A percentile compares a stretch with the other conserved stretches of the same genome.
Evolutionary conservation across 257 asterid species (phyloP).

Genomic region (Solanum peruvianum): DNA sequence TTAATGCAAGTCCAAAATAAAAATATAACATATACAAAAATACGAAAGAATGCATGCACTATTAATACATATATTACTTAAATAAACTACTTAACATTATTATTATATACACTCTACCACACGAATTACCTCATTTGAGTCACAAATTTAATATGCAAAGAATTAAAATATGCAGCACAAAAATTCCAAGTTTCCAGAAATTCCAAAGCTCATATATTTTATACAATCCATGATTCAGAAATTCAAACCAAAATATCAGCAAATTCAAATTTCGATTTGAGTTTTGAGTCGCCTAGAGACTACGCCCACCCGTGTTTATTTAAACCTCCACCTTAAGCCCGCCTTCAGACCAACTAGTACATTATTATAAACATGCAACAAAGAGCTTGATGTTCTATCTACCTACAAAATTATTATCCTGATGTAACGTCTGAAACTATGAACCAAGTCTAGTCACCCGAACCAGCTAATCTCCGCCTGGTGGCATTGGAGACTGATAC

Average conservation of each 20-base stretch:
- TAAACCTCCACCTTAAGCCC: background rate
- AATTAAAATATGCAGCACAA: background rate
- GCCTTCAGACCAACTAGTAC: background rate
- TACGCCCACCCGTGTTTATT: background rate
- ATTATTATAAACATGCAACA: no score
- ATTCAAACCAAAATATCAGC: background rate
- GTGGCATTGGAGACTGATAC: constrained; percentile 84
- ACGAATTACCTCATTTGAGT: no score
- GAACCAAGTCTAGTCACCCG: constrained; percentile 35
- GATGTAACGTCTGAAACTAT: background rate
- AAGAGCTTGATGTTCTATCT: background rate
- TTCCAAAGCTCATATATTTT: background rate
- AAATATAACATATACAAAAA: no score
- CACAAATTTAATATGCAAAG: background rate
- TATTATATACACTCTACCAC: no score
- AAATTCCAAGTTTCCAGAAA: background rate
- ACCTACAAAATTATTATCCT: background rate
- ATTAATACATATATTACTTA: no score
- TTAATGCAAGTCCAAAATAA: no score
- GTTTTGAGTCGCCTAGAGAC: background rate
- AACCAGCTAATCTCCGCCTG: constrained; percentile 81
- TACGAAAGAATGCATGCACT: no score
- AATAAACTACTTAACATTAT: no score
- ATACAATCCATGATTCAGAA: background rate
- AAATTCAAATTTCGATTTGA: background rate